Base-by-base conservation (phyloP, 331 rosid genomes). In the Pyrus hybrid region DNA sequence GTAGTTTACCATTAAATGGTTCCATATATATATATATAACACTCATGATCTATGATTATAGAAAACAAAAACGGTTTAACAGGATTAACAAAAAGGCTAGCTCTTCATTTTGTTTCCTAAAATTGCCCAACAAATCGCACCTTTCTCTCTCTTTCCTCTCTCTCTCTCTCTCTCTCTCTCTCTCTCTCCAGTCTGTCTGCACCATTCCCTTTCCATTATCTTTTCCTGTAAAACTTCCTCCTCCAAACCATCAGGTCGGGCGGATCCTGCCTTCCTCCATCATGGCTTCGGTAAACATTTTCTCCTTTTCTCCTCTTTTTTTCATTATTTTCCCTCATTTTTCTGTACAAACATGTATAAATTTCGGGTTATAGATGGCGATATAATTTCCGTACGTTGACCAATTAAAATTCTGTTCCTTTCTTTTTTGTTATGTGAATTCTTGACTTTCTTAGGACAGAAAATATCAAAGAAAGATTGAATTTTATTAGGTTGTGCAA, bases 281-380 rank as follows among this genome's bases (percentile, higher is more conserved):
- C 73, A 89, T 84, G 92, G 86, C 95, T 60, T 81, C 87, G 86
- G 92, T 89, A 86, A 17, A 16, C 28, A 61, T 43, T 70, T 72
- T 77, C 72, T 37, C 72, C 43, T 17, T 49, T 29, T 33, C 53
- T 35, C 49, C 16, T n/a, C 29, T 17, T 58, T 1, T 41, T 83
- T 2, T 28, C 56, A 25, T 13, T 51, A 3, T 16, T 54, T 28
- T 29, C 32, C 13, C 12, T 63, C 5, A 3, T 23, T 45, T 61
- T 8, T 12, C 14, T 21, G 21, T 20, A 23, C 53, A 0, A 3
- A 4, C 18, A 20, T 2, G 56, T 2, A 49, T 2, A 49, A 16
- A 17, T 51, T 51, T 51, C 1, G 57, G 10, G 21, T 49, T 14
- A 49, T 17, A 2, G 8, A 49, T 16, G 7, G 56, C n/a, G n/a